Base-by-base conservation (phyloP, 164 flowering plant species). In the Nymphaea thermarum region DNA sequence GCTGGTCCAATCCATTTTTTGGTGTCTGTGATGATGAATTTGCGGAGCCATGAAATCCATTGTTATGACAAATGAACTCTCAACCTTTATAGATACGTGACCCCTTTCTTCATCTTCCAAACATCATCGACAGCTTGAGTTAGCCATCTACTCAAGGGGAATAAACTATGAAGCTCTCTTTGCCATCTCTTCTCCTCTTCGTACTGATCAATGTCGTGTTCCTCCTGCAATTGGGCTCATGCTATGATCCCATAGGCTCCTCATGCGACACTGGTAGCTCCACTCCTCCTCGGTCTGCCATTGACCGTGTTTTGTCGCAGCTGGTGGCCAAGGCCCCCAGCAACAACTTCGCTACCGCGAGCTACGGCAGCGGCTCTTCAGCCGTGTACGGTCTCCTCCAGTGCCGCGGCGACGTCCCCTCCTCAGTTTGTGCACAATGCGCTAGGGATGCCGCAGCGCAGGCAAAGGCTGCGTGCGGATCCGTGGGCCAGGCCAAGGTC, bases 341-440 rank as follows among this genome's bases (percentile, higher is more conserved):
- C 36, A 7, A 59, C 36, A 63, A 64, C 55, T 70, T 60, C 15
- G 68, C 60, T 4, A 45, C 59, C 17, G 17, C 68, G 7, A 17
- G 43, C 2, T 65, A 4, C 63, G 72, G 72, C 8, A 14, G 5
- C 3, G 47, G 72, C 42, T 5, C 11, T 6, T 10, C 4, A 4
- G n/a, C 25, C 1, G 43, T 65, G 17, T 70, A 65, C 11, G 65
- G 72, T 43, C 72, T 70, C 18, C 65, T 15, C 6, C 72, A 70
- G 44, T 70, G 72, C 17, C 41, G 72, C 4, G 60, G 51, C 8
- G 72, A 65, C n/a, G 72, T 65, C 6, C 36, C 59, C 57, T 15
- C 65, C 41, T 6, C 15, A 12, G 72, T 65, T 14, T 70, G 72
- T 67, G 11, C 63, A 44, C 4, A 53, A 6, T 65, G 72, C 65